Conservation (phyloP, 2,329 filamentous ascomycete genomes). For the Dactylellina drechsleri region DNA sequence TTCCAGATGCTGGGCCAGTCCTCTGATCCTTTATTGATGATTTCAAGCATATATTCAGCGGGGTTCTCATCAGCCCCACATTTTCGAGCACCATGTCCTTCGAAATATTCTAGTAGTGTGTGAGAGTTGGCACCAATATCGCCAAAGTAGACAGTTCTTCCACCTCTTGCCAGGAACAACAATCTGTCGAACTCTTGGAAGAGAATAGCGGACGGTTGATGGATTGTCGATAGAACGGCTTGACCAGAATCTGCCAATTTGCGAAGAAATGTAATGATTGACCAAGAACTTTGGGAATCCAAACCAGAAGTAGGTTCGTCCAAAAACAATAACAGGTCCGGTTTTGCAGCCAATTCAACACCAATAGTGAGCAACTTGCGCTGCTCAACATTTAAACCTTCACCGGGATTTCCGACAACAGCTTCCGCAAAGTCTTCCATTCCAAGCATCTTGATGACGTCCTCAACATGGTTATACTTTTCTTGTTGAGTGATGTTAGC, state of each 20-base stretch:
- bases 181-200: slow-evolving; percentile 70
- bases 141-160: slow-evolving; percentile 83
- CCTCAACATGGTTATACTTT: slow-evolving; percentile 71
- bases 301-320: slow-evolving; percentile 68
- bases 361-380: slow-evolving; percentile 71
- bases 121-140: slow-evolving; percentile 77
- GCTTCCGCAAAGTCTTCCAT: slow-evolving; percentile 66
- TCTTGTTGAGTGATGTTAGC: slow-evolving; percentile 67
- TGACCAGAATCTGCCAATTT: slow-evolving; percentile 68
- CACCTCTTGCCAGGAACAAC: slow-evolving; percentile 73
- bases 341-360: slow-evolving; percentile 69
- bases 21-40: slow-evolving; percentile 67
- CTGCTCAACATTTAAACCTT: slow-evolving; percentile 69
- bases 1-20: slow-evolving; percentile 67
- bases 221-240: slow-evolving; percentile 70
- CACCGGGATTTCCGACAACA: slow-evolving; percentile 62
- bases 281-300: slow-evolving; percentile 68
- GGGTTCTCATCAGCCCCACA: slow-evolving; percentile 79
- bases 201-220: slow-evolving; percentile 70
- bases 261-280: slow-evolving; percentile 68
- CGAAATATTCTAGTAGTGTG: slow-evolving; percentile 78
- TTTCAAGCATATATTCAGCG: slow-evolving; percentile 79
- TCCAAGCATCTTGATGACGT: slow-evolving; percentile 68
- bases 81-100: slow-evolving; percentile 72
- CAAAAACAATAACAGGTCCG: slow-evolving; percentile 67